Evolutionary conservation across 139 green algal species (phyloP), one percentile per base, ranked within the genome.

Genomic region (Eudorina sp.): DNA sequence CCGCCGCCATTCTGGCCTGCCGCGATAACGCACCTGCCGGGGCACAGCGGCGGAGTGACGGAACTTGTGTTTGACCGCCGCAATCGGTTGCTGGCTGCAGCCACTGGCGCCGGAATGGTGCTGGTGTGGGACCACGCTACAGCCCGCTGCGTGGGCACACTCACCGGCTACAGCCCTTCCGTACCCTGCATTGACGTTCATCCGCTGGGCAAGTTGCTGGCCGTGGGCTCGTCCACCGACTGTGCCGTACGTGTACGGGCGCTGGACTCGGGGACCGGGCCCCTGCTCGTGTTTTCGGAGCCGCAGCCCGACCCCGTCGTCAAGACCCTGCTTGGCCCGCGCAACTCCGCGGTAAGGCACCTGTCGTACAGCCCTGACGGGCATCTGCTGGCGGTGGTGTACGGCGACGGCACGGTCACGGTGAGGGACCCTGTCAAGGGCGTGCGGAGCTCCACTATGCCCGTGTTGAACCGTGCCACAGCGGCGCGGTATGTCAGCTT

Each of bases 301-400:
- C 62, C 79, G 36, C 53, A 75, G 14, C 53, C 76, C 19, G 76
- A 84, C 11, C 27, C 51, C 7, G 53, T 53, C 2, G 34, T 70
- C 4, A 34, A 38, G 13, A 27, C 18, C 34, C 76, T 84, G 34
- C 53, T 58, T 5, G 76, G 77, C 5, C 77, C 38, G 53, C 77
- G 79, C 27, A 40, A 75, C 53, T 40, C 41, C 31, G 29, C 25
- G 3, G 82, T 88, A 41, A 46, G 66, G 48, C 66, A 88, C 14
- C 16, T 88, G 82, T 53, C 66, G 46, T 88, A 88, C 82, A 88
- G 82, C 34, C 82, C 82, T 2, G 82, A 88, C 48, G 82, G 82
- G 3, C 68, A 88, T 25, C 66, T 88, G 66, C 66, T 88, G 34
- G 82, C 82, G 34, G 66, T 70, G 0, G 82, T 88, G 82, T 88